These are phyloP conservation scores for Macrophomina tecta DNA, from an alignment of 2,329 filamentous ascomycete species.

Conservation along the genomic window DNA sequence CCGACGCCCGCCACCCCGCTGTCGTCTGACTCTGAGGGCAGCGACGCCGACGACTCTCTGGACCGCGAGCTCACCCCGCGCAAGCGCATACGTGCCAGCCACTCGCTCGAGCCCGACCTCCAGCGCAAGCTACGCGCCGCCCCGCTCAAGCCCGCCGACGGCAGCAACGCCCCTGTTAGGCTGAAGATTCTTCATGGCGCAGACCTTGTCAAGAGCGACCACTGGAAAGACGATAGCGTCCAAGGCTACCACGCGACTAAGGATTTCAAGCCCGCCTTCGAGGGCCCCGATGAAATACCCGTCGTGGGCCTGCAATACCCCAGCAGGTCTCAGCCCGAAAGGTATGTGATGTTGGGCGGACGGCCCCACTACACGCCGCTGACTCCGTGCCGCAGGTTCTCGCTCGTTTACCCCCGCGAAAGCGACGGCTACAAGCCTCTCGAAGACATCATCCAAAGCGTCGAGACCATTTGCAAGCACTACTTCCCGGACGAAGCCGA, in stretches of 20 bases:
- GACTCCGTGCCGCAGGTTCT: constrained; percentile 58
- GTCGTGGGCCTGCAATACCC: constrained; percentile 82
- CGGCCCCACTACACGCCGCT: constrained; percentile 34
- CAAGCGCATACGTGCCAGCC: constrained; percentile 45
- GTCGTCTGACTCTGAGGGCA: constrained; percentile 25
- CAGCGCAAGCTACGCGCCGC: constrained; percentile 38
- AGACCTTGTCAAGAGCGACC: constrained; percentile 48
- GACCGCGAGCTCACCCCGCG: constrained; percentile 30
- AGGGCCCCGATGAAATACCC: constrained; percentile 49
- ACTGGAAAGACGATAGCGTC: constrained; percentile 31
- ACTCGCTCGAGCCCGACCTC: constrained; percentile 44
- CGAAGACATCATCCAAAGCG: constrained; percentile 64
- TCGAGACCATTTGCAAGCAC: constrained; percentile 68
- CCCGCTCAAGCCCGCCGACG: constrained; percentile 28
- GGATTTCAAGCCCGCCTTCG: constrained; percentile 61
- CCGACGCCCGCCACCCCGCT: constrained; percentile 23
- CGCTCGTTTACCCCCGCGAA: constrained; percentile 79
- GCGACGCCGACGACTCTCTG: constrained; percentile 18
- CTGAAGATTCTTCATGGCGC: constrained; percentile 48
- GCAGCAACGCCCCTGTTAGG: constrained; percentile 31
- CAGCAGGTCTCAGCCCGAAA: constrained; percentile 71
- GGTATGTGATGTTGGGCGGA: constrained; percentile 52
- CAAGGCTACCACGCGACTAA: constrained; percentile 33
- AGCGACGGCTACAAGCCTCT: constrained; percentile 70
- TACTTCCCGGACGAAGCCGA: constrained; percentile 76